Percentiles rank a stretch among this genome's conserved stretches.
phyloP scores from a whole-genome alignment of 495 filamentous ascomycete species.

The Chaetomium tenue region DNA sequence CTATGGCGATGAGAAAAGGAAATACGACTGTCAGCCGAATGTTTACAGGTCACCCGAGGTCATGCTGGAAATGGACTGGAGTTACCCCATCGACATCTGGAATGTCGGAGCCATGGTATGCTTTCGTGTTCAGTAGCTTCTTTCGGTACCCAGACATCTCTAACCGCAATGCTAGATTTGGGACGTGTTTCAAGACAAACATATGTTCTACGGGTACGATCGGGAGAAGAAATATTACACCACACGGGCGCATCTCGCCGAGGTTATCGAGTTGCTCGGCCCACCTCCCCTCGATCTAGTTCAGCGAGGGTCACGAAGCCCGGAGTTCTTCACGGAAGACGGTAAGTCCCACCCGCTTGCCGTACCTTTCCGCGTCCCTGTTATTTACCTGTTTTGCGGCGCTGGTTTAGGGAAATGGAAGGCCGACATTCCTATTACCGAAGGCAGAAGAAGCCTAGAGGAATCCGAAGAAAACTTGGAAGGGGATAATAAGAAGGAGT shows the following conservation, averaged over 20 bases:
- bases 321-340: slow-evolving; percentile 2
- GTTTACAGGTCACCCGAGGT: slow-evolving; percentile 51
- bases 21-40: slow-evolving; percentile 34
- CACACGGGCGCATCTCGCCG: slow-evolving; percentile 48
- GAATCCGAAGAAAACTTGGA: slow-evolving; percentile 34
- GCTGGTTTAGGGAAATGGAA: background rate
- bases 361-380: no score
- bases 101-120: slow-evolving; percentile 50
- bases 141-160: background rate
- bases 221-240: slow-evolving; percentile 43
- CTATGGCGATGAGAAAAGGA: slow-evolving; percentile 26
- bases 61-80: slow-evolving; percentile 46
- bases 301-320: background rate
- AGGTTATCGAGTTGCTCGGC: slow-evolving; percentile 48
- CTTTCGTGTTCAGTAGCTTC: no score
- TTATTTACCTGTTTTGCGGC: background rate
- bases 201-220: slow-evolving; percentile 48
- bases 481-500: slow-evolving; percentile 43
- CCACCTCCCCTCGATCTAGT: slow-evolving; percentile 47
- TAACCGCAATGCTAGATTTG: slow-evolving; percentile 39
- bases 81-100: slow-evolving; percentile 51
- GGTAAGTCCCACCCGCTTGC: background rate
- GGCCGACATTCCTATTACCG: slow-evolving; percentile 11
- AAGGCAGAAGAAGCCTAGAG: slow-evolving; percentile 29
- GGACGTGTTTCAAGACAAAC: slow-evolving; percentile 50